A percentile compares a stretch with the other conserved stretches of the same genome.
Evolutionary conservation across 352 stramenopile genomes (phyloP).

Genomic region (Globisporangium heterothallicum): DNA sequence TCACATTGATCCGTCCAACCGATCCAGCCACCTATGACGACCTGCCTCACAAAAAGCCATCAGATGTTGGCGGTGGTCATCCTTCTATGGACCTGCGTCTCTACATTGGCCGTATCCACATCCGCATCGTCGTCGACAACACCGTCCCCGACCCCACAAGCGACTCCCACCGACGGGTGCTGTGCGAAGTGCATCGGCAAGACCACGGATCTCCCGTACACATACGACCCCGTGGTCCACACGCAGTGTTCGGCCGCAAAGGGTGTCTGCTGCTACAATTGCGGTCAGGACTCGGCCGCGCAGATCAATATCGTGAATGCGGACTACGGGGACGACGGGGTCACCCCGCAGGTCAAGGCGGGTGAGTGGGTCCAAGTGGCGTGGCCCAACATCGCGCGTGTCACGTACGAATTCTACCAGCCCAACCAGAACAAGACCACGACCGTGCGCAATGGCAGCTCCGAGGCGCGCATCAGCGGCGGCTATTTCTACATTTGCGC

Average conservation of each 20-base stretch:
- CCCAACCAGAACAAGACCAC: conserved; percentile 28
- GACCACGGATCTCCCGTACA: conserved; percentile 43
- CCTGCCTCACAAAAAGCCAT: too few species aligned
- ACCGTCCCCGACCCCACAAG: conserved; percentile 9
- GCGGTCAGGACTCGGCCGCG: conserved; percentile 20
- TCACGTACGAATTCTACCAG: conserved; percentile 35
- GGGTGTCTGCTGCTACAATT: conserved; percentile 73
- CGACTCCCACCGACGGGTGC: conserved; percentile 35
- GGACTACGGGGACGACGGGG: conserved; percentile 41
- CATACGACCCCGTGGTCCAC: conserved; percentile 64
- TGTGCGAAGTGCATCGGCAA: conserved; percentile 69
- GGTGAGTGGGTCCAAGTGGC: conserved; percentile 33
- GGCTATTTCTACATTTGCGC: conserved; percentile 32
- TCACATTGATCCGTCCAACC: background rate
- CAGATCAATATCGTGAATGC: conserved; percentile 23
- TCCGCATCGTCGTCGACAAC: too few species aligned
- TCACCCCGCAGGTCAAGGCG: conserved; percentile 41
- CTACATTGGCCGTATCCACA: too few species aligned
- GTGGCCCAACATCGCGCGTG: conserved; percentile 25
- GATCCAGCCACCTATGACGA: too few species aligned
- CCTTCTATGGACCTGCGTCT: background rate
- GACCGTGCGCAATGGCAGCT: conserved; percentile 27
- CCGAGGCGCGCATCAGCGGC: conserved; percentile 19
- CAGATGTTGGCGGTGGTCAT: too few species aligned
- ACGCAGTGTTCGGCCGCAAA: conserved; percentile 39